Evolutionary conservation across 75 land plant species (phyloP).

Genomic region (Pseudotsuga menziesii): DNA sequence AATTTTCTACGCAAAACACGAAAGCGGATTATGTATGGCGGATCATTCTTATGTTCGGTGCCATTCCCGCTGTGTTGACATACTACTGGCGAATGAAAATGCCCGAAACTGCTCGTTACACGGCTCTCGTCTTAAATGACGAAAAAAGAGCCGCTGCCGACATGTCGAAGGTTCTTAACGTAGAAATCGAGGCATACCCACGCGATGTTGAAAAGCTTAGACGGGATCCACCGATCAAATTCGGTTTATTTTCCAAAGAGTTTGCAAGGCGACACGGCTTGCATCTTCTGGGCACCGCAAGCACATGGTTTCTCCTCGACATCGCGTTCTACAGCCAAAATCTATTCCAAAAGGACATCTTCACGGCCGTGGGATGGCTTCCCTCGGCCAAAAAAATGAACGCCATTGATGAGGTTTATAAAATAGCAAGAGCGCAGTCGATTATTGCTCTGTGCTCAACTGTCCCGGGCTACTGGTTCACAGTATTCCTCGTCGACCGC

Average conservation of each 20-base stretch:
- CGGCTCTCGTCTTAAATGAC: conserved; percentile 39
- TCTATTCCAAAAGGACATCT: conserved; percentile 51
- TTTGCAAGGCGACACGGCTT: conserved; percentile 34
- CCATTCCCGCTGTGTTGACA: conserved; percentile 32
- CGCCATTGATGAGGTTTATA: conserved; percentile 41
- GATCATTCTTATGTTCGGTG: conserved; percentile 39
- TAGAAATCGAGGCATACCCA: conserved; percentile 7
- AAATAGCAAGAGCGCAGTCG: conserved; percentile 43
- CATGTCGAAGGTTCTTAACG: conserved; percentile 36
- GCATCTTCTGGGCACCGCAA: conserved; percentile 28
- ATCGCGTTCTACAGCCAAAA: conserved; percentile 40
- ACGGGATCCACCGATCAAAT: background rate
- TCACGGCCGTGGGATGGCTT: conserved; percentile 43
- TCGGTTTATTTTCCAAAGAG: conserved; percentile 25
- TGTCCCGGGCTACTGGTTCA: conserved; percentile 68
- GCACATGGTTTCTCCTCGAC: conserved; percentile 48
- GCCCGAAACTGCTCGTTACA: conserved; percentile 61
- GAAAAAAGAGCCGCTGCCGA: conserved; percentile 39
- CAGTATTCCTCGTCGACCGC: conserved; percentile 37
- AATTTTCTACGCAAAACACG: conserved; percentile 17
- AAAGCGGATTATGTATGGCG: conserved; percentile 35
- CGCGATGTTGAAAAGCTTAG: background rate
- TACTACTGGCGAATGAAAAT: conserved; percentile 58
- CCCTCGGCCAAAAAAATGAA: conserved; percentile 28
- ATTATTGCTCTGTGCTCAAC: conserved; percentile 59